Conservation (phyloP, 306 rosid genomes). For the Parietaria judaica region DNA sequence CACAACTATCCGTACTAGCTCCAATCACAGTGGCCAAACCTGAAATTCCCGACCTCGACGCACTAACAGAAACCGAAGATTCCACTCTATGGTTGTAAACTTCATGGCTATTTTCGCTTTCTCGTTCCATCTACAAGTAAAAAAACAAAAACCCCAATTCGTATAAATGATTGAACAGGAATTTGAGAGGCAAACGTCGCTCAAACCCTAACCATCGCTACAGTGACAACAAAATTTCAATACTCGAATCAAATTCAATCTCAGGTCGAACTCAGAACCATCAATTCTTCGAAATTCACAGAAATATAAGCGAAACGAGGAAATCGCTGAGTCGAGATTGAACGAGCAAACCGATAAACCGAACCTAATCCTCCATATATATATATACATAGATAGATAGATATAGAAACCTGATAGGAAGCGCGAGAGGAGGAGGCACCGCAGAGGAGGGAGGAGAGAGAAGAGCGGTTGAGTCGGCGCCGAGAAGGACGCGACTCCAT, state of each 20-base stretch:
- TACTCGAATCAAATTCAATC: not conserved
- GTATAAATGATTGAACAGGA: not conserved
- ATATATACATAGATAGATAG: not conserved
- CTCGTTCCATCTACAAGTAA: constrained; percentile 61
- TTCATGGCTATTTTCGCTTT: constrained; percentile 24
- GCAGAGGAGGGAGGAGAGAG: constrained; percentile 54
- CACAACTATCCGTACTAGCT: constrained; percentile 22
- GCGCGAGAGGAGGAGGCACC: constrained; percentile 71
- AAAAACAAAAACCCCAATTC: not conserved
- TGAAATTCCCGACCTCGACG: constrained; percentile 32
- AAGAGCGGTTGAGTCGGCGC: constrained; percentile 55
- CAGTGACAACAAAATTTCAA: not conserved
- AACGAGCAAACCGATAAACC: too few relatives aligned
- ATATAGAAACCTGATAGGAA: constrained; percentile 38
- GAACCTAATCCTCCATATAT: not conserved
- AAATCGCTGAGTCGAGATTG: not conserved
- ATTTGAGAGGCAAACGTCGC: not conserved
- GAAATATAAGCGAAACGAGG: not conserved
- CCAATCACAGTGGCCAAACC: constrained; percentile 34
- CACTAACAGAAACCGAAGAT: constrained; percentile 27
- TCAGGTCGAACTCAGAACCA: constrained; percentile 2
- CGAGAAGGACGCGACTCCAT: constrained; percentile 50
- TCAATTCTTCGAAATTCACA: constrained; percentile 19
- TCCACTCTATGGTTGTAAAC: constrained; percentile 33
- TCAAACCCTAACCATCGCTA: not conserved